A percentile compares a stretch with the other conserved stretches of the same genome.
Conservation (phyloP, 768 basidiomycete species). For the Nevesoporus exiguus region DNA sequence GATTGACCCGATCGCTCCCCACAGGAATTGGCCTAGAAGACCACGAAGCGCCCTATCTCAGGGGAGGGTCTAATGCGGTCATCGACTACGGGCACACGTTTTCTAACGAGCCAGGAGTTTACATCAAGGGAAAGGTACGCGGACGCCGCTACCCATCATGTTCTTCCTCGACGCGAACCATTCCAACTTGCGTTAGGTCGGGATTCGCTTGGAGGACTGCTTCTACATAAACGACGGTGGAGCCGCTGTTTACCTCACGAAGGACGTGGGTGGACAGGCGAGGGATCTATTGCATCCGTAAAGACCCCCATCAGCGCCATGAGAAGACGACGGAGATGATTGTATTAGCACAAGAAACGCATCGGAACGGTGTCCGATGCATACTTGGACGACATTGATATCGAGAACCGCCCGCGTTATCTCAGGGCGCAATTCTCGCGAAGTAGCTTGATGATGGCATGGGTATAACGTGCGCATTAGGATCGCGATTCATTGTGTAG, state of each 20-base stretch:
- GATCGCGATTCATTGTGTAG: too few species aligned
- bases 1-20: slow-evolving; percentile 8
- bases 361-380: neutral
- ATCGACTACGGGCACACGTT: slow-evolving; percentile 69
- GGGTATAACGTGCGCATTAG: too few species aligned
- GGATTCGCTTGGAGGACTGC: slow-evolving; percentile 83
- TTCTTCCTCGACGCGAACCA: slow-evolving; percentile 1
- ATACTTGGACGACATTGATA: neutral
- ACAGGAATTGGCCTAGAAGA: slow-evolving; percentile 80
- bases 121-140: slow-evolving; percentile 63
- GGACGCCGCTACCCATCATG: neutral
- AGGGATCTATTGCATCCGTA: slow-evolving; percentile 35
- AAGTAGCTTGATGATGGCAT: too few species aligned
- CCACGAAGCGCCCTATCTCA: slow-evolving; percentile 79
- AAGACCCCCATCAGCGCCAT: slow-evolving; percentile 14
- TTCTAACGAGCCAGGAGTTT: slow-evolving; percentile 78
- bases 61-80: slow-evolving; percentile 57
- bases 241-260: slow-evolving; percentile 55
- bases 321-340: slow-evolving; percentile 22
- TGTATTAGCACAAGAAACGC: neutral
- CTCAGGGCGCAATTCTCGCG: too few species aligned
- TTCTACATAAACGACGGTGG: slow-evolving; percentile 63
- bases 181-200: slow-evolving; percentile 45
- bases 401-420: neutral
- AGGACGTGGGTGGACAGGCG: slow-evolving; percentile 59